Base-by-base conservation (phyloP, 495 filamentous ascomycete genomes). In the Hyaloscypha finlandica region DNA sequence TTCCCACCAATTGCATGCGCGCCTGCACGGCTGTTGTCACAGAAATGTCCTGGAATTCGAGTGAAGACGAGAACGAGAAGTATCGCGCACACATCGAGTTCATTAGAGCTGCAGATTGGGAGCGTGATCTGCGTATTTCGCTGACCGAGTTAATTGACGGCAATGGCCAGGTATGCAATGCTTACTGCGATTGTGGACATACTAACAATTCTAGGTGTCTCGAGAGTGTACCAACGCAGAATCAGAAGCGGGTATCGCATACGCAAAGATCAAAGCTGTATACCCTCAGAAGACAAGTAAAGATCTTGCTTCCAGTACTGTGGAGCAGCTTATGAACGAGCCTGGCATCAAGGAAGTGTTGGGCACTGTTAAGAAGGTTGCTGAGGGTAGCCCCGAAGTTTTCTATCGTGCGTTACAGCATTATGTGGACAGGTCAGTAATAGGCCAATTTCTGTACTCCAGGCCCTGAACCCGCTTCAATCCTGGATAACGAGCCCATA, bases 41-140 rank as follows among this genome's bases (percentile, higher is more conserved):
- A 0, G 88, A 90, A 68, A 82, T 91, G 12, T 86, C 86, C 0
- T 90, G 83, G 71, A 89, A 88, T 55, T 11, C 71, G 59, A 76
- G 72, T 16, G 53, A 83, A 29, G 79, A 84, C 22, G 71, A 77
- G 2, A 67, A 68, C 1, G 69, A 76, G 35, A 77, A 71, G 52
- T 91, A 90, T 73, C 75, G 76, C 30, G 88, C 87, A 16, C 81
- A 86, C 66, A 81, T 91, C 52, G 84, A 90, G 64, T 90, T 90
- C 74, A 84, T 90, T 58, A 73, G 73, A 12, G 39, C 32, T 0
- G 72, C 78, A 2, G 86, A 90, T 19, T 90, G 87, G 85, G 66
- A 79, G 52, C 77, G 75, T 8, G 89, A 91, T 37, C 12, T 37
- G 35, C 6, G 35, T 6, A 37, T 37, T 37, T 37, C 35, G 8